Evolutionary conservation across 2,329 filamentous ascomycete genomes (phyloP), one percentile per base, ranked within the genome.

Genomic region (Botrytis pseudocinerea): DNA sequence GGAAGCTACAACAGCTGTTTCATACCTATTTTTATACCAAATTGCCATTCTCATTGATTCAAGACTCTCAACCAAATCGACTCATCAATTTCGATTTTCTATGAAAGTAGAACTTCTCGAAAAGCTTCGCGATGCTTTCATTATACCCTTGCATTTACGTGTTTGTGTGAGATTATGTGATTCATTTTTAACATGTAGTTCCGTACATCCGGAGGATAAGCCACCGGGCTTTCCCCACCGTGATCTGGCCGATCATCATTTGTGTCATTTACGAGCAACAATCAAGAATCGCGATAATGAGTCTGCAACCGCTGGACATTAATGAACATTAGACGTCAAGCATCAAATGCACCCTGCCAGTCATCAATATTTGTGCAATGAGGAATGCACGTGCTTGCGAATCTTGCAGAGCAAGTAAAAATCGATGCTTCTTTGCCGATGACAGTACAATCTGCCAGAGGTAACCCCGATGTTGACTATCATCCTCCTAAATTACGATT

Each of bases 321-420:
- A 10, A 63, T 63, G 10, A 32, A 59, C 9, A 51, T 66, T 59
- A 57, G 16, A 57, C n/a, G 18, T 18, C 51, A 57, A 40, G 6
- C 59, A 22, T 57, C 22, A 44, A 48, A 59, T 59, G 44, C 35
- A 72, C 14, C 69, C 74, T 32, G 28, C 35, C 35, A 22, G 28
- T 5, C 18, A 28, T 54, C 46, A 42, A 42, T 54, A 42, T 28
- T 32, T 22, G 32, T 28, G 18, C 77, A 77, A 69, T 68, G 74
- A 44, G 76, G 78, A 80, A 79, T 72, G 77, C 79, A 64, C 77
- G 77, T 73, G 79, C 79, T n/a, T 80, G 79, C 57, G 79, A 80
- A 71, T 74, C 77, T 48, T 80, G 79, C 57, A 70, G 79, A 51
- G 76, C 74, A 18, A 78, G 77, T 69, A 80, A 80, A 62, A 79